Evolutionary conservation across 2,329 filamentous ascomycete genomes (phyloP).

Genomic region (Fusarium nurragi): DNA sequence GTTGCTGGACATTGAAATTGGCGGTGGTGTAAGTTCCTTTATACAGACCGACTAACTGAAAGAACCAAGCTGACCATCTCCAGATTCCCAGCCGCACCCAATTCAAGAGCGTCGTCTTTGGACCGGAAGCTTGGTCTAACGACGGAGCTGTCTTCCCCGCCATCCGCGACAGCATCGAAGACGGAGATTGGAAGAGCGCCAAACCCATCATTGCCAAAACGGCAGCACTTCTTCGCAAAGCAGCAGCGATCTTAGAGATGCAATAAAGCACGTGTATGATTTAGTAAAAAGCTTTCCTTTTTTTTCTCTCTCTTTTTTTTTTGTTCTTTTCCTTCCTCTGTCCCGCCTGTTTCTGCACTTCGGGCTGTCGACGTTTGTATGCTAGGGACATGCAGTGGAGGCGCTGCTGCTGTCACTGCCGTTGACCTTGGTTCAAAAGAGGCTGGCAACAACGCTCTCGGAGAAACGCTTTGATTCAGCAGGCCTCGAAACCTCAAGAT

Average conservation of each 20-base stretch:
- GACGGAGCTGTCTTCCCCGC: slow-evolving; percentile 65
- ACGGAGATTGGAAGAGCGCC: slow-evolving; percentile 74
- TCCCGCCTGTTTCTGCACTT: slow-evolving; percentile 28
- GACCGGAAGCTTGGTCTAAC: slow-evolving; percentile 77
- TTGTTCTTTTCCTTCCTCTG: neutral
- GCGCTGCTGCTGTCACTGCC: slow-evolving; percentile 21
- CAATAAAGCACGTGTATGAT: slow-evolving; percentile 34
- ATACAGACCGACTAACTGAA: neutral
- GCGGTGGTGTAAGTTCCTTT: slow-evolving; percentile 74
- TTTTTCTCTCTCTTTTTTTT: neutral
- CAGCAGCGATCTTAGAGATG: slow-evolving; percentile 56
- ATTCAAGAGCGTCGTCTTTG: slow-evolving; percentile 93
- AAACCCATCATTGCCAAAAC: slow-evolving; percentile 76
- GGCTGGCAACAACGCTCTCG: slow-evolving; percentile 28
- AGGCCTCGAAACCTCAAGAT: slow-evolving; percentile 23
- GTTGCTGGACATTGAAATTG: slow-evolving; percentile 77
- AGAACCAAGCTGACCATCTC: slow-evolving; percentile 20
- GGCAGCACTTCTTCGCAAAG: slow-evolving; percentile 71
- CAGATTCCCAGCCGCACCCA: slow-evolving; percentile 89
- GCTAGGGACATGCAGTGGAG: slow-evolving; percentile 42
- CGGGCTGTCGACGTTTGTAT: slow-evolving; percentile 34
- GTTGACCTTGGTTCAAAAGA: slow-evolving; percentile 14
- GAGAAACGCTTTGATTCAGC: slow-evolving; percentile 15
- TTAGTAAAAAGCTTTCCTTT: slow-evolving; percentile 21
- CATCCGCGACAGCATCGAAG: slow-evolving; percentile 82